Base-by-base conservation (phyloP, 441 rosid genomes). In the Adansonia grandidieri region DNA sequence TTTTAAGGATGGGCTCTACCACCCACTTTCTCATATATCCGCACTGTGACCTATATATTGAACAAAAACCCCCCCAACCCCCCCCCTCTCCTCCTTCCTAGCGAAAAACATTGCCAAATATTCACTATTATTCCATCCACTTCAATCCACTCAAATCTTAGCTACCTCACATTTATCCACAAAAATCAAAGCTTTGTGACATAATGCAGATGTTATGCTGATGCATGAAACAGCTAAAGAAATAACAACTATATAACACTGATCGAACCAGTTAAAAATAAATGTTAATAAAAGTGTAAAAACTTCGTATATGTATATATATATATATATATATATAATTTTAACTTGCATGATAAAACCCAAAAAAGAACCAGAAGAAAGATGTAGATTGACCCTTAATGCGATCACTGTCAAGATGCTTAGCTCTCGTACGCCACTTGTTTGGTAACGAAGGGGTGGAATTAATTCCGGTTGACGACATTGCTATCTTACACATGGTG, bases 341-440 rank as follows among this genome's bases (percentile, higher is more conserved):
- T 24, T 24, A 24, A 24, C 28, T 24, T 24, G 28, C 28, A 24
- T 24, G 28, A 24, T 24, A 24, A 24, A 24, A 24, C 28, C 28
- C 28, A 24, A 24, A 24, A 24, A 24, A 24, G 28, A 24, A 24
- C 28, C 28, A 24, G 28, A 24, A 24, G 32, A 6, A 40, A 8
- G 19, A 54, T 15, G 1, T 62, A 6, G 13, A 40, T 40, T 63
- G 5, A 13, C 14, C 50, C 19, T 40, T 8, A 17, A 44, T 5
- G 9, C n/a, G 2, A 19, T 67, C 51, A 67, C 71, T 17, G 17
- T 44, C 71, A 19, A 44, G 32, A 44, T 37, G 76, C 62, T n/a
- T n/a, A 3, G 63, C 47, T 72, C 8, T 54, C 47, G 76, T 42
- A 71, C 53, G 77, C 24, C 73, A 71, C 80, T 56, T 63, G 42